Conservation (phyloP, 1,284 basidiomycete species). For the Schizophyllum commune region DNA sequence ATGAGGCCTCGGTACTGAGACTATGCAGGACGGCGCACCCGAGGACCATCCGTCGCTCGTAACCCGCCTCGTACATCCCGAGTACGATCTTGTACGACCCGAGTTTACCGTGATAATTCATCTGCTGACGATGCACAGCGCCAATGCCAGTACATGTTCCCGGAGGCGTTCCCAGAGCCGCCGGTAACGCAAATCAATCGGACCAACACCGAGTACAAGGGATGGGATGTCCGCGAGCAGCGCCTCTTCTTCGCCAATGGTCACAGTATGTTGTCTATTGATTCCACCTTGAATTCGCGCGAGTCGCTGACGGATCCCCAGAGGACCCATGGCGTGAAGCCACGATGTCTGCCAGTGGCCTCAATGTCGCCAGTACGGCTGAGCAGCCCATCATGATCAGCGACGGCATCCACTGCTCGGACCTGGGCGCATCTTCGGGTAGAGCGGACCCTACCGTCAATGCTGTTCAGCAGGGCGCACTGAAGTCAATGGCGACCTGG, state of each 20-base stretch:
- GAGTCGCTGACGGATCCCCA: constrained; percentile 15
- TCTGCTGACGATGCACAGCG: constrained; percentile 17
- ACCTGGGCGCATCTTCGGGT: constrained; percentile 33
- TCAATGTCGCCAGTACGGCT: constrained; percentile 39
- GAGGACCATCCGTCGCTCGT: constrained; percentile 43
- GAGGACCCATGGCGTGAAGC: constrained; percentile 71
- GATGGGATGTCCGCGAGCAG: constrained; percentile 52
- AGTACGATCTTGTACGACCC: constrained; percentile 34
- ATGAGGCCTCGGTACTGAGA: not conserved
- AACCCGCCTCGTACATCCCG: constrained; percentile 50
- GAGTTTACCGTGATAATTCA: not conserved
- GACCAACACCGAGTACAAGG: constrained; percentile 46
- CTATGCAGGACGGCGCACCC: constrained; percentile 42
- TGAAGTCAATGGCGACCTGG: not conserved
- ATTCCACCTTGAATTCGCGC: not conserved
- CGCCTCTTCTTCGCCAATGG: constrained; percentile 67
- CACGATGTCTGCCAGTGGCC: constrained; percentile 52
- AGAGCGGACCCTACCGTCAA: not conserved
- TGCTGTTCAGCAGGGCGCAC: not conserved
- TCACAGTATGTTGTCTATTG: constrained; percentile 29
- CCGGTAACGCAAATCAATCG: constrained; percentile 23
- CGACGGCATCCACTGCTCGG: constrained; percentile 63
- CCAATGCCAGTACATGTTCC: constrained; percentile 59
- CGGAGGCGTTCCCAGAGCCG: constrained; percentile 40
- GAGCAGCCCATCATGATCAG: constrained; percentile 47